Evolutionary conservation across 805 yeast species (phyloP), one percentile per base, ranked within the genome.

Genomic region (Yamadazyma phyllophila): DNA sequence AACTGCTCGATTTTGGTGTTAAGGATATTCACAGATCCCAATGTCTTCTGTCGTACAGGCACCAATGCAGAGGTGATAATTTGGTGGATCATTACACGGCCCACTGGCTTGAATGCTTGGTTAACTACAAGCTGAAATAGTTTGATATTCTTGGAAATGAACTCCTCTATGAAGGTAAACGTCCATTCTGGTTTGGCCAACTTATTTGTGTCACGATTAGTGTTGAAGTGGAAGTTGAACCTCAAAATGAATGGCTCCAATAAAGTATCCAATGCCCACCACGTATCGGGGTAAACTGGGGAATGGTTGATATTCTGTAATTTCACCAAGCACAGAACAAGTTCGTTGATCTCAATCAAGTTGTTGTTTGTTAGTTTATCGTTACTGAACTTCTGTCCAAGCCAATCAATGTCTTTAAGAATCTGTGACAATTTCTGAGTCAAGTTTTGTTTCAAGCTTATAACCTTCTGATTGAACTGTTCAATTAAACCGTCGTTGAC

Each of bases 101-200:
- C 36, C 54, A 64, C 24, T 52, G 59, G 12, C 42, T 40, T 15
- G 40, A 78, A 69, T 10, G 56, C 39, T 30, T 59, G 62, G 8
- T 67, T 66, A 43, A 78, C 66, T 2, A 74, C 59, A 27, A 66
- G 56, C 29, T 68, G 70, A 32, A 81, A 61, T 24, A 67, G 61
- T 31, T 63, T 56, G 14, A 77, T 43, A 43, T 78, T 71, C 20
- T 66, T 68, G 7, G 56, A 51, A 14, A 78, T 44, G 48, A 73
- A 77, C 11, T 69, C 66, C 47, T 71, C 75, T 5, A 77, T 57
- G 53, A 75, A 84, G 13, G 67, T 62, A 48, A 84, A 72, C 3
- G 82, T 76, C 84, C 88, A 85, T 57, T 85, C 91, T 1, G 92
- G 91, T 55, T 81, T 81, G 46, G 83, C 82, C 20, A 79, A 56